phyloP scores from a whole-genome alignment of 108 stramenopile species.

The Skeletonema tropicum region DNA sequence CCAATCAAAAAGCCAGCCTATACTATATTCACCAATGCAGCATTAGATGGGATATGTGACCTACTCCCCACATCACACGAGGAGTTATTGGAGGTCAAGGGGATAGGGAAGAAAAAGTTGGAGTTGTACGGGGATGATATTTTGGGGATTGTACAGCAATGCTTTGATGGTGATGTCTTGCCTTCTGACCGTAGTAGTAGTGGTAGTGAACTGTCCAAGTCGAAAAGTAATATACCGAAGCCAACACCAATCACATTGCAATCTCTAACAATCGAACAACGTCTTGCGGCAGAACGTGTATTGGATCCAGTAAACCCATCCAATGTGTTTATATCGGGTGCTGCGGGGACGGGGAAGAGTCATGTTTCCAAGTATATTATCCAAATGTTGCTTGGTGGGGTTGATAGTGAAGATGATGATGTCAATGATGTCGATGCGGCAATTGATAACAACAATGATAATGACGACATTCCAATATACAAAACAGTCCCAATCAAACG shows the following conservation, averaged over 20 bases:
- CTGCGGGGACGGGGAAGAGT: constrained; percentile 74
- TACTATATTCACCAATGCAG: constrained; percentile 46
- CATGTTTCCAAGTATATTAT: constrained; percentile 54
- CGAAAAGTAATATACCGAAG: not conserved
- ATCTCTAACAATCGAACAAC: constrained; percentile 38
- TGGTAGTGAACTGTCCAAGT: not conserved
- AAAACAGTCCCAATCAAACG: constrained; percentile 6
- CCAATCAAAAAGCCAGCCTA: constrained; percentile 38
- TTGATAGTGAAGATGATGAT: constrained; percentile 14
- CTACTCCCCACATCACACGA: constrained; percentile 18
- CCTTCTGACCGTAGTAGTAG: not conserved
- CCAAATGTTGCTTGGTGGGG: constrained; percentile 34
- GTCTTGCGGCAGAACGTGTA: constrained; percentile 47
- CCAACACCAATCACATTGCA: constrained; percentile 12
- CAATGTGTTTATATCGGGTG: constrained; percentile 63
- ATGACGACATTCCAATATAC: not conserved
- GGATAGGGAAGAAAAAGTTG: constrained; percentile 47
- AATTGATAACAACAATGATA: not conserved
- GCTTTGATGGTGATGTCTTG: not conserved
- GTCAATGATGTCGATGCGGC: too few species aligned
- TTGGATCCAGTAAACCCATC: constrained; percentile 26
- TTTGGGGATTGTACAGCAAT: constrained; percentile 29
- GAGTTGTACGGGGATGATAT: constrained; percentile 53
- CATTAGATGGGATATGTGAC: constrained; percentile 41
- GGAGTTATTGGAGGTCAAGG: constrained; percentile 40